These are phyloP conservation scores for Schizochytrium sp. DNA, from an alignment of 108 stramenopile species.

Conservation along the genomic window DNA sequence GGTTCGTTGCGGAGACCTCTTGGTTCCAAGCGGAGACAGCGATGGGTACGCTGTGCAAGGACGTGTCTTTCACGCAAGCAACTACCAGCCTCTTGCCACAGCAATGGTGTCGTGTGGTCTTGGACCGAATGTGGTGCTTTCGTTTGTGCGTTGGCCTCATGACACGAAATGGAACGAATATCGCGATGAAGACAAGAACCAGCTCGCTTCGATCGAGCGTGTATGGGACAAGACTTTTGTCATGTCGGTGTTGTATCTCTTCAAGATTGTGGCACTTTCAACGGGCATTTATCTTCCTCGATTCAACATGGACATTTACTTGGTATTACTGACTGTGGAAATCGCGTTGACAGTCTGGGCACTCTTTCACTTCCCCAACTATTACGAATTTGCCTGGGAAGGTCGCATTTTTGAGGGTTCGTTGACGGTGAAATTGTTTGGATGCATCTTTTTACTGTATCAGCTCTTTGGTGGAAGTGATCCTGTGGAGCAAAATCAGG, in stretches of 20 bases:
- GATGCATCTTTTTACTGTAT: not conserved
- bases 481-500: not conserved
- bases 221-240: not conserved
- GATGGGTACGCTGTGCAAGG: not conserved
- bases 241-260: not conserved
- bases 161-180: not conserved
- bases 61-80: not conserved
- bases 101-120: not conserved
- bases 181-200: not conserved
- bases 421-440: not conserved
- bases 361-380: not conserved
- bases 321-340: not conserved
- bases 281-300: not conserved
- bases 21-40: not conserved
- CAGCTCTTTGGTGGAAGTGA: not conserved
- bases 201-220: not conserved
- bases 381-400: constrained; percentile 4
- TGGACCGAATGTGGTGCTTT: not conserved
- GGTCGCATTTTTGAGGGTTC: not conserved
- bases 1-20: not conserved
- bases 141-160: constrained; percentile 10
- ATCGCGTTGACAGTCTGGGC: not conserved
- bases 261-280: not conserved
- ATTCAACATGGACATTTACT: not conserved
- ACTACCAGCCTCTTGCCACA: not conserved